Evolutionary conservation across 306 rosid species (phyloP), one percentile per base, ranked within the genome.

Genomic region (Gleditsia sinensis): DNA sequence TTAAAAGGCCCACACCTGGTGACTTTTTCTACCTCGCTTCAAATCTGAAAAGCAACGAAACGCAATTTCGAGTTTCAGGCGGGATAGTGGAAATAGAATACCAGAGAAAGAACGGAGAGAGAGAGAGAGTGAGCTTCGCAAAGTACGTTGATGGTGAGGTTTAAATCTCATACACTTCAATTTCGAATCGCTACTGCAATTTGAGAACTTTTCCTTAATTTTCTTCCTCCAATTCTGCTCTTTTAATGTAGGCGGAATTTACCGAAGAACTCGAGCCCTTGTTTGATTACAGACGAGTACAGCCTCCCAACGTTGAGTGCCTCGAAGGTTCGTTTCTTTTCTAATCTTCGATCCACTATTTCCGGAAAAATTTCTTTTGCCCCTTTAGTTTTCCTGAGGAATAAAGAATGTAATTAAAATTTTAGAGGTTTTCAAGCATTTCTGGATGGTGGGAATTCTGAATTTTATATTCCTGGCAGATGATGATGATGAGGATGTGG

Each of bases 261-360:
- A 61, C 40, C 28, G 67, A 61, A n/a, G 96, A 94, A 57, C 57
- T 94, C 7, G 97, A 94, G 55, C 96, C 97, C 45, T 85, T 94
- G 82, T 94, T 91, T 83, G 96, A 94, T 64, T 91, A 94, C 80
- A 81, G 79, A 5, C 94, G 98, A 30, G 92, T 94, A 32, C 98
- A 94, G 75, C 97, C 94, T 57, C 11, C 2, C 64, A 70, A 64
- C 54, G 28, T 80, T 71, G 56, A 79, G 0, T 43, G 51, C 63
- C 79, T 89, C 39, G 96, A 94, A 10, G 91, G 94, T 93, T 51
- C 61, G 75, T 72, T 80, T 63, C 36, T 20, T n/a, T 19, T 16
- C 64, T 34, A 17, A 60, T 34, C 42, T 17, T 6, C 11, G 30
- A 12, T 28, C 8, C 17, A 16, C 66, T 59, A n/a, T 59, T 33